phyloP scores from a whole-genome alignment of 805 yeast genomes.

The Starmerella tilneyi region DNA sequence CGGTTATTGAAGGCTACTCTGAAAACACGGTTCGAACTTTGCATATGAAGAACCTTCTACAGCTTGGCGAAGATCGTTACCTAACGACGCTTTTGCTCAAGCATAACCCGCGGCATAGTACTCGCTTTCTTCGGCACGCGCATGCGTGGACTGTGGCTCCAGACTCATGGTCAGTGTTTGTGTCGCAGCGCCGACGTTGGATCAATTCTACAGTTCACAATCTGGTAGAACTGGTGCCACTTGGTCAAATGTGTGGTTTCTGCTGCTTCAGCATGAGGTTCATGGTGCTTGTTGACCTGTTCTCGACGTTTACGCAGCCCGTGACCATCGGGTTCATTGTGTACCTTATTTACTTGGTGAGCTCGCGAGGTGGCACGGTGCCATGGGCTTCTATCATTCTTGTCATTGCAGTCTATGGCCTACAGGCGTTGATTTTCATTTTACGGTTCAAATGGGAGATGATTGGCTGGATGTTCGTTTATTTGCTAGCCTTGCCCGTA shows the following conservation, averaged over 20 bases:
- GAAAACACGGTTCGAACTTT: conserved; percentile 49
- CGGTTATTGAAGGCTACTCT: conserved; percentile 46
- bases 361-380: conserved; percentile 38
- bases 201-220: conserved; percentile 57
- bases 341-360: conserved; percentile 44
- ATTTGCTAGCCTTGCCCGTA: conserved; percentile 47
- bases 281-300: conserved; percentile 45
- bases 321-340: conserved; percentile 42
- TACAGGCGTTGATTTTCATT: conserved; percentile 46
- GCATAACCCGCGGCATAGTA: conserved; percentile 47
- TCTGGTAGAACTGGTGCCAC: conserved; percentile 49
- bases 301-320: conserved; percentile 52
- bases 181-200: conserved; percentile 61
- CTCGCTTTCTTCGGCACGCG: conserved; percentile 48
- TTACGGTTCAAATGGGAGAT: conserved; percentile 38
- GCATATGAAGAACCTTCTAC: conserved; percentile 50
- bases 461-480: conserved; percentile 48
- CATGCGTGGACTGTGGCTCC: conserved; percentile 53
- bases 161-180: conserved; percentile 44
- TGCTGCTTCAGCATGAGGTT: conserved; percentile 58
- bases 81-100: conserved; percentile 46
- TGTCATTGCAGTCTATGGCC: conserved; percentile 46
- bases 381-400: conserved; percentile 49
- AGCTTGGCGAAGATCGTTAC: conserved; percentile 54
- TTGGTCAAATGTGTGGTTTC: conserved; percentile 53